Conservation (phyloP, 2,329 filamentous ascomycete species). For the Penicillium sp. region DNA sequence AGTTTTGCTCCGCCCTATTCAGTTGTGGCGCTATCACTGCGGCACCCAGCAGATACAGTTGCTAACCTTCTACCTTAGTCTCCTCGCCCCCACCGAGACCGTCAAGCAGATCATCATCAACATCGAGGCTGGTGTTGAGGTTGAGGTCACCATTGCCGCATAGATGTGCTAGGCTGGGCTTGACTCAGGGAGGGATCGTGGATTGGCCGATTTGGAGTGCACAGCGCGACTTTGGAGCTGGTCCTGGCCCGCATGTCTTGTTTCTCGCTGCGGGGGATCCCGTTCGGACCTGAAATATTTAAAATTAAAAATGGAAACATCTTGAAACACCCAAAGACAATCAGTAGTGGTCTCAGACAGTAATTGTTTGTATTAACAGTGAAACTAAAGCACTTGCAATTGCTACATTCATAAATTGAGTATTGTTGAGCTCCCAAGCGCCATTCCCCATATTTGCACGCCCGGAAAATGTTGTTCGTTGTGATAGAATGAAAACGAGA, state of each 20-base stretch:
- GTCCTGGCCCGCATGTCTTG: conserved; percentile 16
- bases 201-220: conserved; percentile 18
- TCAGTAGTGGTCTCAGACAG: not conserved
- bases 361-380: conserved; percentile 1
- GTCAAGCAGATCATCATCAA: conserved; percentile 56
- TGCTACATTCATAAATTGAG: not conserved
- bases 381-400: not conserved
- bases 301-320: conserved; percentile 33
- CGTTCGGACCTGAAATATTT: conserved; percentile 32
- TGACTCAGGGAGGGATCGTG: conserved; percentile 26
- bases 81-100: conserved; percentile 91
- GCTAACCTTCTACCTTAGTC: conserved; percentile 47
- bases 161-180: conserved; percentile 34
- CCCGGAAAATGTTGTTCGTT: not conserved
- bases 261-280: conserved; percentile 27
- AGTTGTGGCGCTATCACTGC: not conserved
- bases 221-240: conserved; percentile 12
- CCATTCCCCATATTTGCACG: not conserved
- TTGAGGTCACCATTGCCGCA: conserved; percentile 54
- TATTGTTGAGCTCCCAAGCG: not conserved
- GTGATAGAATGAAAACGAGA: not conserved
- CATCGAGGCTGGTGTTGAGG: conserved; percentile 54
- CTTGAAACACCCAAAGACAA: conserved; percentile 20
- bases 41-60: not conserved
- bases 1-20: conserved; percentile 35